phyloP scores from a whole-genome alignment of 345 rosid genomes.

The Hibiscus trionum region DNA sequence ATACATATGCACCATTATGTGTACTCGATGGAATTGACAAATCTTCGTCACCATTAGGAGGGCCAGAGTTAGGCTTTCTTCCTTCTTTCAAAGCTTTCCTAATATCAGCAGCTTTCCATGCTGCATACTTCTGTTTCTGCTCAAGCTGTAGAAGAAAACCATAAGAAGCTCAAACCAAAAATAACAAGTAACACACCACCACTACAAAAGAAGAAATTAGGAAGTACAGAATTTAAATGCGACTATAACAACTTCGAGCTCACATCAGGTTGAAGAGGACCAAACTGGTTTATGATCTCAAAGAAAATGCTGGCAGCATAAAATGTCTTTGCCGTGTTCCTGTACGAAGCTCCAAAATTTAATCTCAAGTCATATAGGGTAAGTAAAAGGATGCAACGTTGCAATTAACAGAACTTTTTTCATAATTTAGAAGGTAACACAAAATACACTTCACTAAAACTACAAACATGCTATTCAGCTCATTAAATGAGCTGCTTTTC shows the following conservation, averaged over 20 bases:
- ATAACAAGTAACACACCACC: not conserved
- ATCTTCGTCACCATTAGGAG: slow-evolving; percentile 65
- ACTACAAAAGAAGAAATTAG: not conserved
- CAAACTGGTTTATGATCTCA: slow-evolving; percentile 82
- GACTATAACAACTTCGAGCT: slow-evolving; percentile 27
- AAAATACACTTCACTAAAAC: not conserved
- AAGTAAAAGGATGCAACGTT: not conserved
- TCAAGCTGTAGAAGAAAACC: slow-evolving; percentile 42
- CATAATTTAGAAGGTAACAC: not conserved
- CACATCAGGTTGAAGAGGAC: slow-evolving; percentile 79
- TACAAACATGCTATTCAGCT: not conserved
- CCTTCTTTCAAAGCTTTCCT: slow-evolving; percentile 96
- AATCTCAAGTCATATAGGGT: too few relatives aligned
- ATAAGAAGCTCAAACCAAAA: slow-evolving; percentile 7
- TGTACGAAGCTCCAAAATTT: slow-evolving; percentile 29
- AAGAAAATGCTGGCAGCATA: slow-evolving; percentile 97
- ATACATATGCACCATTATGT: slow-evolving; percentile 40
- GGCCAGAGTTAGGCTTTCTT: slow-evolving; percentile 81
- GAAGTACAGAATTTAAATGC: not conserved
- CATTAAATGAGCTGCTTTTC: not conserved
- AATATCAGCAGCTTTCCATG: slow-evolving; percentile 95
- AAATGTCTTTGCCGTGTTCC: slow-evolving; percentile 94
- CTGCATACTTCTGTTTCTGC: slow-evolving; percentile 95
- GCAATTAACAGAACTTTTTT: not conserved
- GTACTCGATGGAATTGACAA: slow-evolving; percentile 37